Base-by-base conservation (phyloP, 345 rosid species). In the Mercurialis annua region DNA sequence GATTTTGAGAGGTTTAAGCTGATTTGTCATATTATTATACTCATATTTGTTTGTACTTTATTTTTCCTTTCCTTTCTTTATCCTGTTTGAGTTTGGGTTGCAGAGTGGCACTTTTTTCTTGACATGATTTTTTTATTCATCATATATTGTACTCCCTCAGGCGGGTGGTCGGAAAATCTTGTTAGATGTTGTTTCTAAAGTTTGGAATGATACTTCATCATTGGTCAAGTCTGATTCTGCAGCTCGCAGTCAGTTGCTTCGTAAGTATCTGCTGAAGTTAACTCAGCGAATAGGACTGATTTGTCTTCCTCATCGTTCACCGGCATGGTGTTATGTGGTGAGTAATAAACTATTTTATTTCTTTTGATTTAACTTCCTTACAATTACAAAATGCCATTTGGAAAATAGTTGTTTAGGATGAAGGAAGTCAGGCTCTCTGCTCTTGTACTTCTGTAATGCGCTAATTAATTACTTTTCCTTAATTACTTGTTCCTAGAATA, bases 311-410 rank as follows among this genome's bases (percentile, higher is more conserved):
- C 90, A 73, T 71, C 95, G 92, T 61, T 72, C 83, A 66, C 89
- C 92, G 26, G 64, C 91, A 71, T 87, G 97, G 95, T 86, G 80
- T 59, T 91, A 94, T 81, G 87, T 90, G 97, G 99, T 94, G 69
- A 73, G 77, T 82, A 57, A 62, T 29, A 40, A 52, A 51, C 43
- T 65, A 60, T 60, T 6, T 62, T 66, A 24, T 4, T 20, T 33
- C 47, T 15, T 55, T 20, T 44, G 42, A 10, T 57, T 43, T 20
- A 30, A 7, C 10, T 34, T 43, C 29, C 17, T 8, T 18, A 26
- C 23, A 26, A 17, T 52, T 66, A 38, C n/a, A 31, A 30, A 61
- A 23, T 0, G 31, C 33, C 31, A 61, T 34, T 34, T 9, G 9
- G 40, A 34, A 9, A 34, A 34, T 34, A 34, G 40, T 34, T 34